Evolutionary conservation across 129 eudicot species (phyloP).

Genomic region (Centrapalus pauciflorus): DNA sequence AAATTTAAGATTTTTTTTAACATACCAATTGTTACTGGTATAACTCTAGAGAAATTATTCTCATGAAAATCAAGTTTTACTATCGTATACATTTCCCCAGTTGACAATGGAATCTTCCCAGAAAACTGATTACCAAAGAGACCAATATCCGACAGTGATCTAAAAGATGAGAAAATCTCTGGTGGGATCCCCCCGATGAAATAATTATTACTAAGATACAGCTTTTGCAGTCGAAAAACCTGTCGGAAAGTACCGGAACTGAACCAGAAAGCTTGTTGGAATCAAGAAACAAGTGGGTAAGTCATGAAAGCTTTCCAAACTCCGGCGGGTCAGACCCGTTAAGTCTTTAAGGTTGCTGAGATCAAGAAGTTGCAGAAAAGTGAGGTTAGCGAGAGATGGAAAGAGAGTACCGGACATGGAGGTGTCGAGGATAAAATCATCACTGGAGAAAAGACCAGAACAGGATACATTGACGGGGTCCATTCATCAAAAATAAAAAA

Average conservation of each 20-base stretch:
- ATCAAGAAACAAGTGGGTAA: conserved; percentile 44
- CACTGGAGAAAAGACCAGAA: conserved; percentile 49
- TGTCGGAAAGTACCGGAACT: conserved; percentile 40
- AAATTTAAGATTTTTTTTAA: conserved; percentile 36
- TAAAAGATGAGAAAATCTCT: conserved; percentile 18
- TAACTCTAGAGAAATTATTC: conserved; percentile 49
- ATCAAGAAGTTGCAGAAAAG: conserved; percentile 62
- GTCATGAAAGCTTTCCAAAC: conserved; percentile 38
- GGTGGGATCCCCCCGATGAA: conserved; percentile 39
- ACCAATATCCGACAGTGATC: conserved; percentile 41
- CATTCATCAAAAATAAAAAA: no score
- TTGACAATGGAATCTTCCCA: conserved; percentile 59
- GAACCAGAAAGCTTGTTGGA: conserved; percentile 44
- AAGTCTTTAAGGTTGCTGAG: conserved; percentile 60
- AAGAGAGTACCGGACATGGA: conserved; percentile 73
- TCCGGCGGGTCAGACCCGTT: conserved; percentile 49
- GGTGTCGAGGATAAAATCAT: conserved; percentile 56
- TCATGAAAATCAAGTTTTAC: conserved; percentile 52
- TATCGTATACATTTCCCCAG: conserved; percentile 39
- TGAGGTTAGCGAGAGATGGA: conserved; percentile 68
- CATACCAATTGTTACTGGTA: conserved; percentile 52
- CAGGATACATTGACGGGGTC: conserved; percentile 56
- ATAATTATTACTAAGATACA: conserved; percentile 36
- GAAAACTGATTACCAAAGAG: conserved; percentile 56
- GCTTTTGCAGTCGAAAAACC: conserved; percentile 32